Evolutionary conservation across 768 basidiomycete species (phyloP), one percentile per base, ranked within the genome.

Genomic region (Guyanaporus albipodus): DNA sequence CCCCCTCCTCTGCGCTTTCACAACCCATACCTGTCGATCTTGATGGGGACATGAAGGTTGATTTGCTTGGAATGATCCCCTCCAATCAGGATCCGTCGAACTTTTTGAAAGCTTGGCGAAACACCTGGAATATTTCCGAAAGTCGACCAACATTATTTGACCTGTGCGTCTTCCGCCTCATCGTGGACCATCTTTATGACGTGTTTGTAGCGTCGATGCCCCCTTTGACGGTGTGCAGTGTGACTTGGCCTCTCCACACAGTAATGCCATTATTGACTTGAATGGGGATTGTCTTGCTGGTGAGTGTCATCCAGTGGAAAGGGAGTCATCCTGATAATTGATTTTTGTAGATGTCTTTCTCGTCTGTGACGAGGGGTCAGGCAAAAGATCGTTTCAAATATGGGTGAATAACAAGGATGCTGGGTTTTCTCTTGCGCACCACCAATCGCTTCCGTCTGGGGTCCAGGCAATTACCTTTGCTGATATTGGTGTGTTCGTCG

Each of bases 211-310:
- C 8, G 64, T 68, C 24, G 72, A 81, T 36, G 78, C 87, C 2
- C 74, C 75, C 14, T 79, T 91, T 54, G 64, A 73, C 18, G 83
- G 79, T 12, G 54, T 73, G 14, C 80, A 82, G 34, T 99, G 96
- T 67, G 75, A 69, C 9, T 64, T 91, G n/a, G 78, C 89, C 10
- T 83, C 85, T 53, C 94, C 95, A 6, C 96, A 98, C 61, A 92
- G 88, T 61, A 96, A 94, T 66, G 94, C 93, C 0, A 86, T 93
- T 15, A 78, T 98, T 5, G 96, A 99, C 59, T 70, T 99, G 31
- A 81, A 98, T 51, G 96, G 96, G 11, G 96, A 99, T 64, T 98
- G 96, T 64, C 74, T 96, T 4, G 91, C 94, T 52, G 91, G 91
- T 87, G 50, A 22, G 50, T 48, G 8, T 27, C 8, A 28, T 18